These are phyloP conservation scores for Poa annua DNA, from an alignment of 176 grass and related monocot genomes.

Conservation along the genomic window DNA sequence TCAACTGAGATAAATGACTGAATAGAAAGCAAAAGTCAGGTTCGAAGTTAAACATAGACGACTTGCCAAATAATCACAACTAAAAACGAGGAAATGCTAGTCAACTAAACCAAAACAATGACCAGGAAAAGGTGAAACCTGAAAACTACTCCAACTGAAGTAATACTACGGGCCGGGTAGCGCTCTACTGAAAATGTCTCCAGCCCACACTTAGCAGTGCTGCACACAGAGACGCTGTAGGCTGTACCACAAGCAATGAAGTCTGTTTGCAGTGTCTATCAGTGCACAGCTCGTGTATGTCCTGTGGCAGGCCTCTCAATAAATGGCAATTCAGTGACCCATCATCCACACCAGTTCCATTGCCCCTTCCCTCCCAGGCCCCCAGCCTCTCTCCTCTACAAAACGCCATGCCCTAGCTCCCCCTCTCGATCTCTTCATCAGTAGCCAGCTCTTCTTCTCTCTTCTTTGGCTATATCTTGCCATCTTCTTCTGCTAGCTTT, in stretches of 20 bases:
- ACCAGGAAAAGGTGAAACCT: background rate
- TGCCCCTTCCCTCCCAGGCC: background rate
- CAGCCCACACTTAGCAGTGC: background rate
- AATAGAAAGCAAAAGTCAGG: background rate
- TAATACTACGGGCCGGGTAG: background rate
- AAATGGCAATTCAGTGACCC: constrained; percentile 57
- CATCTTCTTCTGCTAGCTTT: background rate
- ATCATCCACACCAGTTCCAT: constrained; percentile 41
- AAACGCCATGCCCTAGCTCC: constrained; percentile 28
- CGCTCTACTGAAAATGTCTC: constrained; percentile 4
- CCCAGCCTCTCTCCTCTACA: constrained; percentile 21
- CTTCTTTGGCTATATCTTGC: constrained; percentile 13
- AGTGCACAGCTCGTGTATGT: constrained; percentile 40
- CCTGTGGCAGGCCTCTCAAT: constrained; percentile 37
- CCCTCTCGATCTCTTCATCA: background rate
- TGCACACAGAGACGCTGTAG: background rate
- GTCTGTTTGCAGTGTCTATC: constrained; percentile 31
- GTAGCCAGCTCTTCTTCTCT: background rate
- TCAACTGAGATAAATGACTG: too few relatives aligned
- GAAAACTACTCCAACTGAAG: background rate
- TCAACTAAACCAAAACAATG: background rate
- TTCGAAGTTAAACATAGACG: background rate
- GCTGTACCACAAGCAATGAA: constrained; percentile 45
- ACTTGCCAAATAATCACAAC: background rate
- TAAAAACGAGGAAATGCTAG: constrained; percentile 3